Evolutionary conservation across 2,329 filamentous ascomycete genomes (phyloP), one percentile per base, ranked within the genome.

Genomic region (Didymella glomerata): DNA sequence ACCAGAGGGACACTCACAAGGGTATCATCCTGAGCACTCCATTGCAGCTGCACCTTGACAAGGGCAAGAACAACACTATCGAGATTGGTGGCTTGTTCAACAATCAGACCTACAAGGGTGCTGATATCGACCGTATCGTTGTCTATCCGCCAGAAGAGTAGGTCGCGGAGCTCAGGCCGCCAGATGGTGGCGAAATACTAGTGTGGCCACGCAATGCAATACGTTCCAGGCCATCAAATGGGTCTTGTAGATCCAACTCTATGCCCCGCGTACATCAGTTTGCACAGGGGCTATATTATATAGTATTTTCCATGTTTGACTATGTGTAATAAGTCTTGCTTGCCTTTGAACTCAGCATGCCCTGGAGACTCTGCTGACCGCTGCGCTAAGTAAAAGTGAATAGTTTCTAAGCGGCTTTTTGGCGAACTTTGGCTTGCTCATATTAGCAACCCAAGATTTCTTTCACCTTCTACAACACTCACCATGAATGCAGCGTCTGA

Each of bases 1-100:
- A 79, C 64, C 82, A 85, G 73, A 77, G 84, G 44, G 83, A 87
- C 56, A 84, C 83, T 1, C 82, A 85, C 66, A 88, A 88, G 74
- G 84, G 86, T 0, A 82, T 88, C 13, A 80, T 88, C 22, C 64
- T 88, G 2, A 86, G 84, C 6, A 83, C 86, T 0, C 84, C 86
- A 4, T 74, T 88, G 28, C 75, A 83, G 55, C 61, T 88, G 54
- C 82, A 81, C 0, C 71, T 88, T 16, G 76, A 83, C 30, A 80
- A 85, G 67, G 85, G 85, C 2, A 77, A 75, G 11, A 84, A 86
- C 14, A 88, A 88, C 60, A 84, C 79, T 0, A 86, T 88, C 49
- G 84, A 82, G 1, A 78, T 88, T 24, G 85, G 86, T 0, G 86
- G 86, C 0, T 60, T 88, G 45, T 79, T 72, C 47, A 88, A 88